Conservation (phyloP, 2,329 filamentous ascomycete species). For the Bipolaris oryzae region DNA sequence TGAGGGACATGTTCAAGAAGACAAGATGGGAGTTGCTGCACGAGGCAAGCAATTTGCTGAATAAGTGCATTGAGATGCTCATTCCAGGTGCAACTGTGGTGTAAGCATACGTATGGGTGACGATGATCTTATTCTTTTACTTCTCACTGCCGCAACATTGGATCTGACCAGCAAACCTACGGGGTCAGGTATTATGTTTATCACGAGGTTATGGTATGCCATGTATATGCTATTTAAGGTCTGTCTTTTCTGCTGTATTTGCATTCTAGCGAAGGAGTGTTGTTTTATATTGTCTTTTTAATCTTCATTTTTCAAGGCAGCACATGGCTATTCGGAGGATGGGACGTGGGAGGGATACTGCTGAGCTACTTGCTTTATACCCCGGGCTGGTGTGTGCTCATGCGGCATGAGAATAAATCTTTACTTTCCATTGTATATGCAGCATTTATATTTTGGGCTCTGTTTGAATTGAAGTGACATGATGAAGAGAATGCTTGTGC, state of each 20-base stretch:
- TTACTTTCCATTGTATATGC: background rate
- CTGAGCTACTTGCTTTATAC: conserved; percentile 22
- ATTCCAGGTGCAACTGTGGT: conserved; percentile 33
- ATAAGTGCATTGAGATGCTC: conserved; percentile 76
- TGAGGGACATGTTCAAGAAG: conserved; percentile 79
- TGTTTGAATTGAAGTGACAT: background rate
- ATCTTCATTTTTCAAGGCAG: conserved; percentile 16
- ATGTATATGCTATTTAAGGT: conserved; percentile 3
- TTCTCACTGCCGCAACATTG: background rate
- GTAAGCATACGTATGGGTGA: conserved; percentile 6
- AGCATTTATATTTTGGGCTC: background rate
- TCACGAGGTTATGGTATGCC: conserved; percentile 17
- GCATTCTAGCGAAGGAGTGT: conserved; percentile 22
- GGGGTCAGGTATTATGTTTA: conserved; percentile 4
- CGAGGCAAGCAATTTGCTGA: conserved; percentile 80
- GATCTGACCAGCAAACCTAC: background rate
- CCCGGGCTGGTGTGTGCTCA: conserved; percentile 17
- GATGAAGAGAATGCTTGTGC: background rate
- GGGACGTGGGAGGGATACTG: conserved; percentile 4
- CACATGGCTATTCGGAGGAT: conserved; percentile 7
- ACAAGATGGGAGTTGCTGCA: conserved; percentile 91
- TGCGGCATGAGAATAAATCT: conserved; percentile 4
- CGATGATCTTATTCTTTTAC: background rate
- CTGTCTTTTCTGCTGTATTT: conserved; percentile 15
- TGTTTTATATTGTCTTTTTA: conserved; percentile 5